Evolutionary conservation across 139 green algal genomes (phyloP).

Genomic region (Chlamydomonas sp.): DNA sequence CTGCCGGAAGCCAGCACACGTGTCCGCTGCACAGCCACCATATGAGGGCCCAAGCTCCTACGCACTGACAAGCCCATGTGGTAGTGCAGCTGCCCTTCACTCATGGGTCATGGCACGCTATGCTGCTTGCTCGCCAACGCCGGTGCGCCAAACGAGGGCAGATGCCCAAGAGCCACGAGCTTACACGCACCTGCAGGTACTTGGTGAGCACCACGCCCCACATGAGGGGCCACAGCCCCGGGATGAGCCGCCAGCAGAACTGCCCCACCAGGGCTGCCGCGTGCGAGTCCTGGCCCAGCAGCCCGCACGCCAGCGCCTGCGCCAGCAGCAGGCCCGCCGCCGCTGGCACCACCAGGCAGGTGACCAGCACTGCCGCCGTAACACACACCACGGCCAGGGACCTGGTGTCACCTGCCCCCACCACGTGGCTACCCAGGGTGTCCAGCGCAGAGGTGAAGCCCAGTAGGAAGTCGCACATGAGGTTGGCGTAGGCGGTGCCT

Average conservation of each 20-base stretch:
- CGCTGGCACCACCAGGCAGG: neutral
- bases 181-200: neutral
- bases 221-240: slow-evolving; percentile 28
- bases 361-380: slow-evolving; percentile 28
- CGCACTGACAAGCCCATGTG: too few relatives aligned
- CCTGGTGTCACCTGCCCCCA: neutral
- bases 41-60: too few relatives aligned
- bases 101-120: too few relatives aligned
- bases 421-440: slow-evolving; percentile 23
- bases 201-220: neutral
- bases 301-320: neutral
- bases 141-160: too few relatives aligned
- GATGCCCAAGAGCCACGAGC: too few relatives aligned
- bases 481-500: too few relatives aligned
- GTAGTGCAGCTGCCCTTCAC: too few relatives aligned
- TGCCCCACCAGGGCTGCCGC: neutral
- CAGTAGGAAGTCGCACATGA: slow-evolving; percentile 17
- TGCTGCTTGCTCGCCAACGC: too few relatives aligned
- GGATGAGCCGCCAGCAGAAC: slow-evolving; percentile 32
- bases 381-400: slow-evolving; percentile 18
- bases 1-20: too few relatives aligned
- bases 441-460: slow-evolving; percentile 33
- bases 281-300: neutral
- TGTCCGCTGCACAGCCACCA: too few relatives aligned
- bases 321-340: neutral